Conservation (phyloP, 1,284 basidiomycete genomes). For the Cryptococcus sp. region DNA sequence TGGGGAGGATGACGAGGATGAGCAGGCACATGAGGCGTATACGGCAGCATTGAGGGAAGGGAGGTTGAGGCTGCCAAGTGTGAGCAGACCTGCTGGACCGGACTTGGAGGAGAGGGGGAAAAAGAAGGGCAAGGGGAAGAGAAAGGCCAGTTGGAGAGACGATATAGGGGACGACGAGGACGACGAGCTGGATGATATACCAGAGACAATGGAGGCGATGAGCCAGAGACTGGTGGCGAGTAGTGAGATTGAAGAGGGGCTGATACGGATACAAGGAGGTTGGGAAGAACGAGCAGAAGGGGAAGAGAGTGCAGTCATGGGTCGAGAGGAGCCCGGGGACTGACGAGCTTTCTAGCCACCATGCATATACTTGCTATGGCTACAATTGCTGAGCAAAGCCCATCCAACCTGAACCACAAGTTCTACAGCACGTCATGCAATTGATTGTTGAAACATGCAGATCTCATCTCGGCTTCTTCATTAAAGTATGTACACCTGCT, state of each 20-base stretch:
- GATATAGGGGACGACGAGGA: conserved; percentile 23
- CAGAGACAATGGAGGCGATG: conserved; percentile 38
- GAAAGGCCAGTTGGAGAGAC: conserved; percentile 7
- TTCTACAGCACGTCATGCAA: too few relatives aligned
- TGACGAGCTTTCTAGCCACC: too few relatives aligned
- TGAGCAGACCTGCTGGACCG: conserved; percentile 20
- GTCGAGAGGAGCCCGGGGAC: conserved; percentile 37
- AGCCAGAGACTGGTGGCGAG: conserved; percentile 34
- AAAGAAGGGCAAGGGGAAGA: conserved; percentile 30
- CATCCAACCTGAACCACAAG: too few relatives aligned
- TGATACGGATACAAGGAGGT: conserved; percentile 33
- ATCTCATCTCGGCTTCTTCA: too few relatives aligned
- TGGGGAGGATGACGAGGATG: conserved; percentile 39
- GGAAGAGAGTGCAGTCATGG: conserved; percentile 40
- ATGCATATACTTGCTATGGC: too few relatives aligned
- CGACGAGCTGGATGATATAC: conserved; percentile 42
- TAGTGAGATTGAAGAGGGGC: conserved; percentile 39
- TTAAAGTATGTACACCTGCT: too few relatives aligned
- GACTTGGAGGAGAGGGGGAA: neutral
- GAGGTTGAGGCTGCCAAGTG: conserved; percentile 31
- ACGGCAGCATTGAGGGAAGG: conserved; percentile 34
- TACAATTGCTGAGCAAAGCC: too few relatives aligned
- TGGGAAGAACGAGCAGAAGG: conserved; percentile 41
- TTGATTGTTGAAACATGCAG: too few relatives aligned
- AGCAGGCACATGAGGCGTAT: conserved; percentile 42